phyloP scores from a whole-genome alignment of 129 eudicot genomes.

The Silybum marianum region DNA sequence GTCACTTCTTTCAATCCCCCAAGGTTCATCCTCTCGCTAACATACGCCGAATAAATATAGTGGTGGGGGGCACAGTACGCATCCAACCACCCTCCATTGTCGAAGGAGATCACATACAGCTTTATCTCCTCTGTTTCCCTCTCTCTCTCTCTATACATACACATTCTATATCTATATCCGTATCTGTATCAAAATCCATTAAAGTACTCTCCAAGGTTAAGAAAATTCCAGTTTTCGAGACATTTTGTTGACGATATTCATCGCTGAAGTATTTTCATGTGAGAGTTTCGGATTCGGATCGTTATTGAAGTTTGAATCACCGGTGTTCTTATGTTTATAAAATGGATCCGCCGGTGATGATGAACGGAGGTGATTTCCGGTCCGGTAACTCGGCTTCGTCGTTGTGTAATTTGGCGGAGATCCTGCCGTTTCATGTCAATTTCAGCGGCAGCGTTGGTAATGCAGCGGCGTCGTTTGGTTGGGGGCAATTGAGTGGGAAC shows the following conservation, averaged over 20 bases:
- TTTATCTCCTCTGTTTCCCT: background rate
- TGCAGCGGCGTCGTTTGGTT: constrained; percentile 33
- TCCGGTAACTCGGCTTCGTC: constrained; percentile 46
- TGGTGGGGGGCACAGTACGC: constrained; percentile 32
- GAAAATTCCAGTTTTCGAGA: background rate
- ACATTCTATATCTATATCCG: background rate
- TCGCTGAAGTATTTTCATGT: background rate
- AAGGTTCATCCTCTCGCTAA: background rate
- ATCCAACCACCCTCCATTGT: constrained; percentile 33
- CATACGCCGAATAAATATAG: background rate
- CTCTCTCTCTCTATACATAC: background rate
- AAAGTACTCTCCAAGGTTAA: background rate
- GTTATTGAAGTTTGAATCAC: background rate
- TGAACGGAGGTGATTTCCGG: constrained; percentile 48
- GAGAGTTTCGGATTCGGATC: background rate
- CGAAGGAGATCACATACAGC: constrained; percentile 40
- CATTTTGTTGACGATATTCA: background rate
- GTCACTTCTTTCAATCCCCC: constrained; percentile 3
- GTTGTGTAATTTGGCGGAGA: constrained; percentile 63
- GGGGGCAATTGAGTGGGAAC: constrained; percentile 23
- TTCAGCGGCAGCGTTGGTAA: constrained; percentile 18
- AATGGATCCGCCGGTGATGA: constrained; percentile 72
- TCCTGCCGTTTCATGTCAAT: constrained; percentile 78
- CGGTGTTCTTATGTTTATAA: background rate
- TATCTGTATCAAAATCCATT: background rate